A percentile compares a stretch with the other conserved stretches of the same genome.
phyloP scores from a whole-genome alignment of 1,139 yeast genomes.

The Saccharomycopsis hybrid region DNA sequence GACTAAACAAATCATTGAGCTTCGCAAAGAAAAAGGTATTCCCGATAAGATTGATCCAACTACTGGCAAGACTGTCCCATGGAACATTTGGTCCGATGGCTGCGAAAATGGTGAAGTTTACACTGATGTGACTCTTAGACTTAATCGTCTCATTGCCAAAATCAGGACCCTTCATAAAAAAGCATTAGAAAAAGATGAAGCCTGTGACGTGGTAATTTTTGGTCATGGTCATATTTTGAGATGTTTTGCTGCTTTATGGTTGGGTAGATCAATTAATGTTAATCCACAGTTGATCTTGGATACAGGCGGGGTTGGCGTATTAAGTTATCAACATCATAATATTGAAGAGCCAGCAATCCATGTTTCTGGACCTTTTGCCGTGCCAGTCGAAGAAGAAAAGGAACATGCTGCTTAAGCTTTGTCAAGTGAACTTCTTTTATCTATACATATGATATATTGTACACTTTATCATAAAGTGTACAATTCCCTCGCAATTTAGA shows the following conservation, averaged over 20 bases:
- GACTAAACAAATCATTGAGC: slow-evolving; percentile 56
- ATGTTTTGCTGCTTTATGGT: slow-evolving; percentile 87
- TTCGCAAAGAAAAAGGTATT: slow-evolving; percentile 58
- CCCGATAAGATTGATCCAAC: slow-evolving; percentile 23
- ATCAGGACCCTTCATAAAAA: slow-evolving; percentile 56
- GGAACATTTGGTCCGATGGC: slow-evolving; percentile 91
- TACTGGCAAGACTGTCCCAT: slow-evolving; percentile 31
- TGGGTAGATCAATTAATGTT: slow-evolving; percentile 42
- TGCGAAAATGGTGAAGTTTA: slow-evolving; percentile 85
- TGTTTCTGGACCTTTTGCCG: slow-evolving; percentile 72
- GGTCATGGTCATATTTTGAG: slow-evolving; percentile 94
- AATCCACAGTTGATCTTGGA: slow-evolving; percentile 83
- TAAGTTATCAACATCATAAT: slow-evolving; percentile 82
- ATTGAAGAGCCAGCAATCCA: slow-evolving; percentile 81
- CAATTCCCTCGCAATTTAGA: no score
- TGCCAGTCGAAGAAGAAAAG: slow-evolving; percentile 53
- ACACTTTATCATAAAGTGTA: no score
- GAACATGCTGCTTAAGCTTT: slow-evolving; percentile 19
- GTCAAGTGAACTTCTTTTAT: no score
- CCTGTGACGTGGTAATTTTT: slow-evolving; percentile 72
- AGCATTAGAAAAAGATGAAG: slow-evolving; percentile 46
- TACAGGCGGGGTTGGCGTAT: slow-evolving; percentile 93
- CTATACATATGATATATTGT: no score
- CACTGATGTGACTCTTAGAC: slow-evolving; percentile 55
- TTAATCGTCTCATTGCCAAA: slow-evolving; percentile 61